Evolutionary conservation across 1,284 basidiomycete species (phyloP).

Genomic region (Flammula alnicola): DNA sequence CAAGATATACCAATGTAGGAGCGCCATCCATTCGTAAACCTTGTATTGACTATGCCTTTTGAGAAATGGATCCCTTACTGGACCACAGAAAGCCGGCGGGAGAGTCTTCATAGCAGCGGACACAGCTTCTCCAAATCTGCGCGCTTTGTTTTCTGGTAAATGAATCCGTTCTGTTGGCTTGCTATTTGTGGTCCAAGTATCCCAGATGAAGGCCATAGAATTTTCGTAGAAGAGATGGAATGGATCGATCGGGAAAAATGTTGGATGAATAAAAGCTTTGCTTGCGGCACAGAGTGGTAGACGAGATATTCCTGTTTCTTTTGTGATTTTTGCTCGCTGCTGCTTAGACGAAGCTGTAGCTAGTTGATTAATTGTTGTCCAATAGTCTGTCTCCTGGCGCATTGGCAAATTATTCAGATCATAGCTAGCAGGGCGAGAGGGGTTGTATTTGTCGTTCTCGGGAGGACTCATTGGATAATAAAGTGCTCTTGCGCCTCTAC

Average conservation of each 20-base stretch:
- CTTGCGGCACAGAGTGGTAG: constrained; percentile 32
- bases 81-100: constrained; percentile 31
- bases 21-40: constrained; percentile 35
- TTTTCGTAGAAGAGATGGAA: constrained; percentile 39
- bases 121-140: constrained; percentile 23
- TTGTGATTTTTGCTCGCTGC: constrained; percentile 20
- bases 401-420: constrained; percentile 26
- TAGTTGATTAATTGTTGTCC: constrained; percentile 23
- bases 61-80: constrained; percentile 27
- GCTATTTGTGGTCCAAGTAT: constrained; percentile 26
- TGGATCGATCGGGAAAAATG: constrained; percentile 34
- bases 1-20: constrained; percentile 34
- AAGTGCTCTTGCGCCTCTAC: constrained; percentile 27
- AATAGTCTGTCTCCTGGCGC: constrained; percentile 26
- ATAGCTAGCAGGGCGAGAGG: constrained; percentile 20
- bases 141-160: constrained; percentile 18
- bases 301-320: constrained; percentile 26
- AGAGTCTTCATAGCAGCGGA: constrained; percentile 25
- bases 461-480: constrained; percentile 31
- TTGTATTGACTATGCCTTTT: constrained; percentile 36
- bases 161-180: constrained; percentile 19
- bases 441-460: constrained; percentile 26
- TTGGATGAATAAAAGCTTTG: constrained; percentile 30
- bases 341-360: constrained; percentile 14
- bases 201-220: constrained; percentile 28